Evolutionary conservation across 1,139 yeast species (phyloP), one percentile per base, ranked within the genome.

Genomic region (Pneumocystis wakefieldiae): DNA sequence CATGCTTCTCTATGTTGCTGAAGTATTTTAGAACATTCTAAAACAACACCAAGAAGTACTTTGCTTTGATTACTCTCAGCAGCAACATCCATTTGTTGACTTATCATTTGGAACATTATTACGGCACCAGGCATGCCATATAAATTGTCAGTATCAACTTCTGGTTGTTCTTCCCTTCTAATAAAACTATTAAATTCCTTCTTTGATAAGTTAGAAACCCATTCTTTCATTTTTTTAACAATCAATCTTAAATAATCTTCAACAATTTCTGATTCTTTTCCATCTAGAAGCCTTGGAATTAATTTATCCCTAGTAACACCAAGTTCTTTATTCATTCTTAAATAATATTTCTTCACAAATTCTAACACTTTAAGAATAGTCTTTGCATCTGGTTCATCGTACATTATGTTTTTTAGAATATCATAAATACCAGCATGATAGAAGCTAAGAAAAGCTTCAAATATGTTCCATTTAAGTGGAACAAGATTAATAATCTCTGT

Each of bases 41-140:
- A 85, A 39, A 90, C 82, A 15, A 89, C 95, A n/a, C 94, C 94
- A 10, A 85, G 84, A 60, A 89, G 77, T 39, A 90, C 87, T 67
- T 85, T 81, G 12, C 92, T 89, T 72, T 87, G 91, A 1, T 90
- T 89, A 1, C 95, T 84, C 57, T 86, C 92, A 0, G 92, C 89
- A 0, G 96, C 95, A 12, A 87, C 94, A 68, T 87, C 95, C n/a
- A 90, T 86, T 72, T 90, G 96, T 71, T 89, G 96, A 41, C 86
- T 85, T 66, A 90, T 82, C 84, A 90, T 87, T 62, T 87, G 83
- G 72, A 88, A 84, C 62, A 89, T 88, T 64, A 83, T 86, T 32
- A 85, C 87, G 15, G 88, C 85, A 7, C 77, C 77, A 17, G 86
- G 84, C 64, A 88, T 76, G 42, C 85, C 87, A 57, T 83, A 75